These are phyloP conservation scores for Bocquillonia castaneifolia DNA, from an alignment of 441 rosid species.

Conservation along the genomic window DNA sequence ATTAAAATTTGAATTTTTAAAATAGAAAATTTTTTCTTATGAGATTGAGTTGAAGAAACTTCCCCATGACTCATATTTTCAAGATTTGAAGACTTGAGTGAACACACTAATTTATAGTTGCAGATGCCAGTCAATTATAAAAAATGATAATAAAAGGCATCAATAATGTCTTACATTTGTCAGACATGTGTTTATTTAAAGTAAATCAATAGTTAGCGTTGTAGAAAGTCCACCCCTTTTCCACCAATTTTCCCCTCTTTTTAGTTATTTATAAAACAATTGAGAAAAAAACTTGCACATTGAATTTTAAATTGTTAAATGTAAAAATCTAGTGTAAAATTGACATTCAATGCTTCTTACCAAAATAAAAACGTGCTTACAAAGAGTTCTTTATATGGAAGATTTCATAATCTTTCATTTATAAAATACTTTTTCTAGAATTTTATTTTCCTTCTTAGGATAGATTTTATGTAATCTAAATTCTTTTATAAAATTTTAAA, in stretches of 20 bases:
- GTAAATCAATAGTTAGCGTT: background rate
- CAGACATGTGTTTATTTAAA: background rate
- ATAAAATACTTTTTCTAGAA: background rate
- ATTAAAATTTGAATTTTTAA: slow-evolving; percentile 36
- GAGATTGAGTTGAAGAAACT: slow-evolving; percentile 18
- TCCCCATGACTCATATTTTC: background rate
- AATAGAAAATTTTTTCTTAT: slow-evolving; percentile 16
- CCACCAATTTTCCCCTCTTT: background rate
- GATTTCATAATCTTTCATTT: slow-evolving; percentile 22
- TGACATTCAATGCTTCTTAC: slow-evolving; percentile 26
- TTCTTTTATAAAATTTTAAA: background rate
- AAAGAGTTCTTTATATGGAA: slow-evolving; percentile 15
- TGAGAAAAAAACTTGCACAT: background rate
- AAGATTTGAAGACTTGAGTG: background rate
- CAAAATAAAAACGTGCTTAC: slow-evolving; percentile 20
- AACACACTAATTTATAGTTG: background rate
- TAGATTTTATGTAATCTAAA: background rate
- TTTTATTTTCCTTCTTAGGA: slow-evolving; percentile 17
- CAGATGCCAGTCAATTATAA: background rate
- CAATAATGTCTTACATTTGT: slow-evolving; percentile 5
- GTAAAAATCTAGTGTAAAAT: slow-evolving; percentile 23
- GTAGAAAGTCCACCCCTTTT: background rate
- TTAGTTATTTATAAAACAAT: background rate
- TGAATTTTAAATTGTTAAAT: slow-evolving; percentile 9
- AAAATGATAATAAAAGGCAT: background rate